phyloP scores from a whole-genome alignment of 352 stramenopile genomes.

The Thalassiosira livingstoniorum region DNA sequence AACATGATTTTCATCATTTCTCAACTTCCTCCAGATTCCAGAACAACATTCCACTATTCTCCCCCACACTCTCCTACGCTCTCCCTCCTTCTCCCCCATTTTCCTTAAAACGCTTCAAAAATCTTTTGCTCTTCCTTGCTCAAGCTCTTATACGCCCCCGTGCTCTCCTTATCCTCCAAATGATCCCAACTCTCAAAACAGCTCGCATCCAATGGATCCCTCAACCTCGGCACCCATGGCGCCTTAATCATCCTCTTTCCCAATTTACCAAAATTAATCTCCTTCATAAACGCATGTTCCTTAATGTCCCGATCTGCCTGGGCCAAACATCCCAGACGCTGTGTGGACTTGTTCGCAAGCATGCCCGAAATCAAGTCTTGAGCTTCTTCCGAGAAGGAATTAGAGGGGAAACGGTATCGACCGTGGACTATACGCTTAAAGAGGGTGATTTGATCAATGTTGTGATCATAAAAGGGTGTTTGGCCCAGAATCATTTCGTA shows the following conservation, averaged over 20 bases:
- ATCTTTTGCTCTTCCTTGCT: constrained; percentile 39
- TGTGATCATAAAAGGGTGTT: constrained; percentile 90
- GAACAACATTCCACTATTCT: too few species aligned
- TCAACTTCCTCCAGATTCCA: too few species aligned
- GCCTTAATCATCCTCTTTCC: constrained; percentile 55
- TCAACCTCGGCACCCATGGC: constrained; percentile 72
- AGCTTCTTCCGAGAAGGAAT: constrained; percentile 47
- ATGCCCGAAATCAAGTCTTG: constrained; percentile 77
- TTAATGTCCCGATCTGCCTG: constrained; percentile 62
- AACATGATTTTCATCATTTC: too few species aligned
- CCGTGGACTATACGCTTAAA: constrained; percentile 92
- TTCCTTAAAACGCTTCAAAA: constrained; percentile 17
- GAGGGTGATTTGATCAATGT: constrained; percentile 92
- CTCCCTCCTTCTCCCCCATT: too few species aligned
- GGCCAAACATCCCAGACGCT: constrained; percentile 60
- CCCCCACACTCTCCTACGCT: too few species aligned
- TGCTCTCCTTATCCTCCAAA: constrained; percentile 70
- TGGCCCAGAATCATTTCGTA: constrained; percentile 76
- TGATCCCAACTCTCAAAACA: constrained; percentile 65
- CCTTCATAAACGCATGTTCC: constrained; percentile 59
- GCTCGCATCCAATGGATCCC: constrained; percentile 69
- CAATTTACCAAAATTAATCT: constrained; percentile 64
- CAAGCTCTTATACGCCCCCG: constrained; percentile 42
- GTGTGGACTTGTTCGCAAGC: constrained; percentile 52
- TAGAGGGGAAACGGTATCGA: constrained; percentile 85